phyloP scores from a whole-genome alignment of 1,284 basidiomycete species.

The Sanghuangporus weigelae region DNA sequence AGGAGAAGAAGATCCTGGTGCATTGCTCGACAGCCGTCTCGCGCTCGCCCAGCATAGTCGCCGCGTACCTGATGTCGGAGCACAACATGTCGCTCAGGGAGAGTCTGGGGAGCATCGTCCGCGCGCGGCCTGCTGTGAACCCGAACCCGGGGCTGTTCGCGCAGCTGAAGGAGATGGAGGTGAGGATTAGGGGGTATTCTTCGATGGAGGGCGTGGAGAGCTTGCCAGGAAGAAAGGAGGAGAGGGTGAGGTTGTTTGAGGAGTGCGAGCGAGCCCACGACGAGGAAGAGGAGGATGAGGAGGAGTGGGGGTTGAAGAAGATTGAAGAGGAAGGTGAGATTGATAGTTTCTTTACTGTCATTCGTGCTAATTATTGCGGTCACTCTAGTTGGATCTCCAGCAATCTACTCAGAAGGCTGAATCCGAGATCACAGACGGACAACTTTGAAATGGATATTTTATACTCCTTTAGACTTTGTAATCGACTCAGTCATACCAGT shows the following conservation, averaged over 20 bases:
- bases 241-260: neutral
- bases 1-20: conserved; percentile 7
- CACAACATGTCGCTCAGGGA: conserved; percentile 29
- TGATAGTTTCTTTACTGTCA: too few relatives aligned
- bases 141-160: conserved; percentile 36
- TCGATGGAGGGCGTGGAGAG: conserved; percentile 12
- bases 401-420: too few relatives aligned
- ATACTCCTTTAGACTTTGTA: too few relatives aligned
- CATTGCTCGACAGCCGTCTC: conserved; percentile 1
- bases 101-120: conserved; percentile 30
- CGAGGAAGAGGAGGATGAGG: too few relatives aligned
- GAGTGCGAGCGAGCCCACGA: too few relatives aligned
- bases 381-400: too few relatives aligned
- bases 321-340: too few relatives aligned
- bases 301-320: too few relatives aligned
- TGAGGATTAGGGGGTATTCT: neutral
- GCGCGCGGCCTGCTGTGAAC: conserved; percentile 26
- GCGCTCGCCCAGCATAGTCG: neutral
- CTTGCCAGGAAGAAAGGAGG: neutral
- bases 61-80: conserved; percentile 26
- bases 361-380: too few relatives aligned
- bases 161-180: conserved; percentile 30
- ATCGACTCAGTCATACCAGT: too few relatives aligned
- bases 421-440: too few relatives aligned
- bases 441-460: too few relatives aligned